Evolutionary conservation across 2,329 filamentous ascomycete genomes (phyloP).

Genomic region (Aspergillus cejpii): DNA sequence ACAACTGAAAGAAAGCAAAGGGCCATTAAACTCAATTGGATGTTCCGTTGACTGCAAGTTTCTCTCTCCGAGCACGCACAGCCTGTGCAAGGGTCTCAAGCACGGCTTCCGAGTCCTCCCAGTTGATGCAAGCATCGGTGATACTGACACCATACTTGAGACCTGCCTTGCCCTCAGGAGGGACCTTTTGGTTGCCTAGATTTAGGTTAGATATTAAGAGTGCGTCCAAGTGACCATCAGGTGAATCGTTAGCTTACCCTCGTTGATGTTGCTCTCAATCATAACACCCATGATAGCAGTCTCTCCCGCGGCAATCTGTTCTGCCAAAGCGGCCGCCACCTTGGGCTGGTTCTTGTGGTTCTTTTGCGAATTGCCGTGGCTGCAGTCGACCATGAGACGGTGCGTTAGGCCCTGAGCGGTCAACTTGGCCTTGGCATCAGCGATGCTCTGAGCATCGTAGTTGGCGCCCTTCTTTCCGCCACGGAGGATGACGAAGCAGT

Average conservation of each 20-base stretch:
- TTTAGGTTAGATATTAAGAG: slow-evolving; percentile 5
- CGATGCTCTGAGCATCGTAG: slow-evolving; percentile 79
- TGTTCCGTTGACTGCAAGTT: slow-evolving; percentile 21
- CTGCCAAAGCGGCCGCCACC: slow-evolving; percentile 72
- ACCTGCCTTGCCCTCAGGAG: slow-evolving; percentile 72
- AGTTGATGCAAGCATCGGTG: slow-evolving; percentile 93
- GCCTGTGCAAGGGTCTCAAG: slow-evolving; percentile 72
- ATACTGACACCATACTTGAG: slow-evolving; percentile 94
- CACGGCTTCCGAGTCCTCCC: slow-evolving; percentile 78
- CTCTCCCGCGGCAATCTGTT: slow-evolving; percentile 81
- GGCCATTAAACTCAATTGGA: not conserved
- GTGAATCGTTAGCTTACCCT: slow-evolving; percentile 53
- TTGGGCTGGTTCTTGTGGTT: slow-evolving; percentile 96
- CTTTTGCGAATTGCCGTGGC: slow-evolving; percentile 92
- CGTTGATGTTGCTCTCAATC: slow-evolving; percentile 97
- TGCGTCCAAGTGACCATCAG: not conserved
- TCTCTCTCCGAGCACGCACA: slow-evolving; percentile 64
- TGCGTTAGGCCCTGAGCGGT: slow-evolving; percentile 65
- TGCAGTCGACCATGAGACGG: slow-evolving; percentile 95
- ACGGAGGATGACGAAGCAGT: slow-evolving; percentile 93
- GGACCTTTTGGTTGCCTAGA: slow-evolving; percentile 75
- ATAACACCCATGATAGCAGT: slow-evolving; percentile 90
- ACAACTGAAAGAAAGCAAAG: too few species aligned
- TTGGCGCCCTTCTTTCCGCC: slow-evolving; percentile 92
- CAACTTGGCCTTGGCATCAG: slow-evolving; percentile 72